Base-by-base conservation (phyloP, 2,329 filamentous ascomycete species). In the Torrubiella hemipterigena region DNA sequence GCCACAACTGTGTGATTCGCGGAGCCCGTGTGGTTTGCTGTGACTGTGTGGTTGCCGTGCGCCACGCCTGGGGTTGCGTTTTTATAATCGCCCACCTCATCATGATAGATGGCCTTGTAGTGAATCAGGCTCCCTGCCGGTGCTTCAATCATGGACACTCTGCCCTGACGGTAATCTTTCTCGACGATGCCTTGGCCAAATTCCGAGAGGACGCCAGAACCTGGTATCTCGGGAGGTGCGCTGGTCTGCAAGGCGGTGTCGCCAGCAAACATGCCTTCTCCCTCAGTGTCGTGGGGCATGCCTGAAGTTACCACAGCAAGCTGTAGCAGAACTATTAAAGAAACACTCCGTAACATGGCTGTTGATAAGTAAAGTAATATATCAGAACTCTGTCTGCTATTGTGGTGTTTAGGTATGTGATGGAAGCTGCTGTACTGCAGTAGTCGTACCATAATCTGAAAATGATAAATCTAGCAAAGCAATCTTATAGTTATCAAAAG, bases 81-180 rank as follows among this genome's bases (percentile, higher is more conserved):
- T n/a, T n/a, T 25, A 7, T 25, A 25, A 25, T 25, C 23, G 23
- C 23, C 6, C 8, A 25, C 7, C 23, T 25, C 8, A 14, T 25
- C 8, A 25, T 25, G 8, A 25, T 13, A 25, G 15, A 25, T 7
- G n/a, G 23, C 23, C 23, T 25, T 25, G 8, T 25, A 25, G 23
- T 25, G 6, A 25, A 25, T 25, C 23, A 25, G 23, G 23, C 23
- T 25, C 23, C 23, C 23, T 25, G n/a, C 23, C 23, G 23, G 15
- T 25, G 15, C 23, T 14, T 25, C 8, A 25, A 25, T n/a, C 8
- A 25, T 25, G 8, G 23, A n/a, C 23, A 25, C 23, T 25, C 15
- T 25, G 23, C 23, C 23, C 23, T 25, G 5, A 14, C 15, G 23
- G 23, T 25, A 25, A 14, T 25, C 23, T 5, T 14, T 25, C 23